Evolutionary conservation across 2,329 filamentous ascomycete genomes (phyloP).

Genomic region (Aureobasidium sp.): DNA sequence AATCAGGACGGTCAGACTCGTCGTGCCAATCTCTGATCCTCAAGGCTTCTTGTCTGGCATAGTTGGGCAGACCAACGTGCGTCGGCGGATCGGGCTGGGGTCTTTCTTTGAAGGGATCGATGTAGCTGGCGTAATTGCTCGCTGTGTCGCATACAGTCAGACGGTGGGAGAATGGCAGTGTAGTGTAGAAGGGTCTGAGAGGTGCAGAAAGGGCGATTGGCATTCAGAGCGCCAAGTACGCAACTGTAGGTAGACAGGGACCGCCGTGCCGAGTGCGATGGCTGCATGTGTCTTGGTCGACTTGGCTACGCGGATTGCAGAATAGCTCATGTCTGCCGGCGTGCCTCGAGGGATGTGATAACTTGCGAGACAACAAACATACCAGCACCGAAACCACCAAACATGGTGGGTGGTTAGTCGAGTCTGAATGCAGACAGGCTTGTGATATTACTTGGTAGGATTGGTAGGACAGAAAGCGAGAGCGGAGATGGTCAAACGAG

Average conservation of each 20-base stretch:
- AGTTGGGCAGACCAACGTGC: conserved; percentile 5
- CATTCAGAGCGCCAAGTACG: neutral
- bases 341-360: neutral
- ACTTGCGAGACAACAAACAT: conserved; percentile 3
- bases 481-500: neutral
- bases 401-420: neutral
- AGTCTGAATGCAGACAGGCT: neutral
- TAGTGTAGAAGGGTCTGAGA: neutral
- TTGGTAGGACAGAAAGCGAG: neutral
- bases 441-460: neutral
- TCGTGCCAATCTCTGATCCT: conserved; percentile 5
- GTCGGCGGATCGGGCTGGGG: conserved; percentile 10
- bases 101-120: conserved; percentile 10
- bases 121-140: conserved; percentile 8
- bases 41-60: neutral
- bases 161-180: neutral
- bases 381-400: conserved; percentile 9
- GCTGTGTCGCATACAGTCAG: conserved; percentile 7
- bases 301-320: neutral
- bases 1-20: neutral
- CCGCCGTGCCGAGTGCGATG: neutral
- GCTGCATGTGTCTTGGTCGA: neutral
- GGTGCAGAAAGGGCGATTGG: neutral
- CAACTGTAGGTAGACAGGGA: neutral
- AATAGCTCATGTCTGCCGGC: neutral